Percentiles rank a stretch among this genome's conserved stretches.
These are phyloP conservation scores for Rhizopus microsporus DNA, from an alignment of 371 early-diverging fungal genomes.

Conservation along the genomic window DNA sequence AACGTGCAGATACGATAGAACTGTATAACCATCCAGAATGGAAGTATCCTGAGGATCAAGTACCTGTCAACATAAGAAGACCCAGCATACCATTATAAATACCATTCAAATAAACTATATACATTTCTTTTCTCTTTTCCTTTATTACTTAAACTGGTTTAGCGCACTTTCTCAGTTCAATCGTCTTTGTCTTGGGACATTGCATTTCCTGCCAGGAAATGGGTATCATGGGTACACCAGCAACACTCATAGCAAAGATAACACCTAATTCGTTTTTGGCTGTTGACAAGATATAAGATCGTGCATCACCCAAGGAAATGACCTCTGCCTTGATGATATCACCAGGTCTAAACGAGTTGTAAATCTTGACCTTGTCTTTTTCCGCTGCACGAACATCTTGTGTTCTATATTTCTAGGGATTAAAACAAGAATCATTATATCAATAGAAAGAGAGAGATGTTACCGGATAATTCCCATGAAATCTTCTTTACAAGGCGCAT, in stretches of 20 bases:
- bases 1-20: slow-evolving; percentile 32
- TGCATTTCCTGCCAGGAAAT: slow-evolving; percentile 98
- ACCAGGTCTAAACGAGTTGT: slow-evolving; percentile 91
- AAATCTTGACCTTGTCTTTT: slow-evolving; percentile 91
- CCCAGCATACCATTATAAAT: neutral
- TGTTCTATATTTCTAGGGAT: slow-evolving; percentile 34
- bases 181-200: slow-evolving; percentile 84
- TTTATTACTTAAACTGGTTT: slow-evolving; percentile 58
- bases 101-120: neutral
- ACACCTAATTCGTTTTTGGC: slow-evolving; percentile 94
- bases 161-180: slow-evolving; percentile 93
- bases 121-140: neutral
- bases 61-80: slow-evolving; percentile 35
- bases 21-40: slow-evolving; percentile 52
- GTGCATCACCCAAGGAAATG: slow-evolving; percentile 90
- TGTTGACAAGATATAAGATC: slow-evolving; percentile 89
- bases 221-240: slow-evolving; percentile 91
- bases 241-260: slow-evolving; percentile 87
- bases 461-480: slow-evolving; percentile 91
- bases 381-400: slow-evolving; percentile 96
- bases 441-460: neutral
- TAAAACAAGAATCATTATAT: neutral
- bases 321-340: slow-evolving; percentile 89
- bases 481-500: slow-evolving; percentile 83
- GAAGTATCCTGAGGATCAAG: slow-evolving; percentile 42